A percentile compares a stretch with the other conserved stretches of the same genome.
phyloP scores from a whole-genome alignment of 108 stramenopile species.

The Halocafeteria seosinensis region DNA sequence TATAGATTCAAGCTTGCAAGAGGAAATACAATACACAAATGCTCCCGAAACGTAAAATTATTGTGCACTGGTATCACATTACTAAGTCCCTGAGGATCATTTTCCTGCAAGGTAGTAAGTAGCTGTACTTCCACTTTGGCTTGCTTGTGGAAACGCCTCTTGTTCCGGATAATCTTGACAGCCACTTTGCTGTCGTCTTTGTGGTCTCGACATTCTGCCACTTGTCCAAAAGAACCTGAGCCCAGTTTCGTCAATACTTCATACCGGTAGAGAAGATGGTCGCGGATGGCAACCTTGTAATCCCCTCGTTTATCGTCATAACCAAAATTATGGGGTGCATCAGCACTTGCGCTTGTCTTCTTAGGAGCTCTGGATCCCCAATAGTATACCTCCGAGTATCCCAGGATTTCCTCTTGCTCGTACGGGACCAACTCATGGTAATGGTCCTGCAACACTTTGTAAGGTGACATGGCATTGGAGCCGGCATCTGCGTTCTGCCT shows the following conservation, averaged over 20 bases:
- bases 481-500: no score
- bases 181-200: conserved; percentile 55
- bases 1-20: conserved; percentile 69
- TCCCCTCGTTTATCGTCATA: conserved; percentile 7
- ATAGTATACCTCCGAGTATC: conserved; percentile 1
- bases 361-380: background rate
- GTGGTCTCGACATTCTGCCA: conserved; percentile 57
- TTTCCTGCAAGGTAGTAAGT: conserved; percentile 33
- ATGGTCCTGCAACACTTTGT: no score
- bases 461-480: no score
- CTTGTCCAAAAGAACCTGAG: conserved; percentile 90
- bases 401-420: conserved; percentile 2
- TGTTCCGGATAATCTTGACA: conserved; percentile 87
- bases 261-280: conserved; percentile 15
- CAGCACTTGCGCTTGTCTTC: background rate
- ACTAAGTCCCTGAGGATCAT: conserved; percentile 20
- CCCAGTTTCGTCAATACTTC: conserved; percentile 55
- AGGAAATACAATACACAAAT: conserved; percentile 86
- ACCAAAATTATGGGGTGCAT: background rate
- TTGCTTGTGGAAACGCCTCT: conserved; percentile 74
- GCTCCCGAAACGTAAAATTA: conserved; percentile 64
- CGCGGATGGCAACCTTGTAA: background rate
- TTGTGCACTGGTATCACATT: conserved; percentile 59
- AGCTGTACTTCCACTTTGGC: conserved; percentile 78
- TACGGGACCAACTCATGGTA: no score